phyloP scores from a whole-genome alignment of 768 basidiomycete genomes.

The Suillus plorans region DNA sequence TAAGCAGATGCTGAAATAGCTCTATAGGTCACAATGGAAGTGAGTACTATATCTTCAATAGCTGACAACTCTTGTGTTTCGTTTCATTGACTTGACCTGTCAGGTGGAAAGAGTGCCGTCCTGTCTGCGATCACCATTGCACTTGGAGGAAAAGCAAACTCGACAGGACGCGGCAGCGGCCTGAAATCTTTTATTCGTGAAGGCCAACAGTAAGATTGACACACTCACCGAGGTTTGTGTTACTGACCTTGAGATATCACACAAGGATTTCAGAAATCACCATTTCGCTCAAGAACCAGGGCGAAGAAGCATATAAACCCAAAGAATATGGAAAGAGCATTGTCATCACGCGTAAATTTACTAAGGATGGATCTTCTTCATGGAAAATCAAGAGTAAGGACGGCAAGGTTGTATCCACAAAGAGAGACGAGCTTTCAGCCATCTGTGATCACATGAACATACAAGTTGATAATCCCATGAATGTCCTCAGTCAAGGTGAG shows the following conservation, averaged over 20 bases:
- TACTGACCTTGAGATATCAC: constrained; percentile 2
- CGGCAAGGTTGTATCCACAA: constrained; percentile 65
- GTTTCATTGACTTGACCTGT: constrained; percentile 7
- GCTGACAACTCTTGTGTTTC: background rate
- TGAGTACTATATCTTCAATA: constrained; percentile 39
- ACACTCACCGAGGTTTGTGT: background rate
- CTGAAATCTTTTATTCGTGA: constrained; percentile 85
- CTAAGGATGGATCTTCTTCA: constrained; percentile 66
- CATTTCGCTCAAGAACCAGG: constrained; percentile 84
- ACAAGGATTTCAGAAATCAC: constrained; percentile 70
- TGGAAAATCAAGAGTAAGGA: constrained; percentile 84
- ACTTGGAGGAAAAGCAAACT: constrained; percentile 88
- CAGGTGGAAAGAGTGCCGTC: constrained; percentile 94
- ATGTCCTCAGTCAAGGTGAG: constrained; percentile 83
- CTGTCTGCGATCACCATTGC: constrained; percentile 91
- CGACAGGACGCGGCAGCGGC: constrained; percentile 86
- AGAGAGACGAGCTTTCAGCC: constrained; percentile 79
- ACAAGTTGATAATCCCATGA: constrained; percentile 96
- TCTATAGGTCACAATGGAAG: constrained; percentile 86
- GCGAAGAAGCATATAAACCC: constrained; percentile 84
- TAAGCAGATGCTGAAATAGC: constrained; percentile 5
- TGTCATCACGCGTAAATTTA: constrained; percentile 78
- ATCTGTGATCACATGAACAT: constrained; percentile 97
- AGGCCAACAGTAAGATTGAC: constrained; percentile 65
- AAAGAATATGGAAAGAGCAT: constrained; percentile 87